These are phyloP conservation scores for Huntiella decipiens DNA, from an alignment of 2,329 filamentous ascomycete genomes.

Conservation along the genomic window DNA sequence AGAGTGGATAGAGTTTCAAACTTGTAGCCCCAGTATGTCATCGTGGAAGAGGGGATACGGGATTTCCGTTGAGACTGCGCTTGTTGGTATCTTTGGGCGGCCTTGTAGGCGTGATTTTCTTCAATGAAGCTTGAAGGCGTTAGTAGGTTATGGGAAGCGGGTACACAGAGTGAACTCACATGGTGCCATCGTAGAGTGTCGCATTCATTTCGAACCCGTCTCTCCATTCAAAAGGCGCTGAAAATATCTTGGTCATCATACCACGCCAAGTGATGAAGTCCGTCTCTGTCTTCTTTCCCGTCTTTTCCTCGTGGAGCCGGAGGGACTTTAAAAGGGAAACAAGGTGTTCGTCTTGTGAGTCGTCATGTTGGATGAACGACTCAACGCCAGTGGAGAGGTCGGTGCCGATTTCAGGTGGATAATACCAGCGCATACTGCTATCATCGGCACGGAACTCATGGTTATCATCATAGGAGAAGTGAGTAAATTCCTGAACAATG, in stretches of 20 bases:
- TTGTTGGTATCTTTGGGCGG: conserved; percentile 40
- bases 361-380: conserved; percentile 65
- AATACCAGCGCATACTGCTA: conserved; percentile 73
- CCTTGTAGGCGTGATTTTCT: conserved; percentile 63
- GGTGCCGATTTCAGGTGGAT: conserved; percentile 49
- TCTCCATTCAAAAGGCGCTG: conserved; percentile 59
- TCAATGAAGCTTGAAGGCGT: conserved; percentile 58
- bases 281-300: conserved; percentile 47
- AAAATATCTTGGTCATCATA: conserved; percentile 97
- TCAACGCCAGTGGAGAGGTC: conserved; percentile 70
- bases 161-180: conserved; percentile 23
- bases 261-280: conserved; percentile 86
- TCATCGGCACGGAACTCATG: conserved; percentile 60
- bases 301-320: conserved; percentile 49
- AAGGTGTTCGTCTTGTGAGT: conserved; percentile 68
- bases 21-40: conserved; percentile 97
- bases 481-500: conserved; percentile 57
- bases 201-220: conserved; percentile 95
- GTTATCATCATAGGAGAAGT: conserved; percentile 79
- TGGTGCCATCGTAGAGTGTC: conserved; percentile 56
- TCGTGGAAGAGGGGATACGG: conserved; percentile 50
- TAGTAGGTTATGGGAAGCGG: not conserved
- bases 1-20: conserved; percentile 77
- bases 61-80: conserved; percentile 21
- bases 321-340: conserved; percentile 67